Base-by-base conservation (phyloP, 1,284 basidiomycete species). In the Sanghuangporus weigelae region DNA sequence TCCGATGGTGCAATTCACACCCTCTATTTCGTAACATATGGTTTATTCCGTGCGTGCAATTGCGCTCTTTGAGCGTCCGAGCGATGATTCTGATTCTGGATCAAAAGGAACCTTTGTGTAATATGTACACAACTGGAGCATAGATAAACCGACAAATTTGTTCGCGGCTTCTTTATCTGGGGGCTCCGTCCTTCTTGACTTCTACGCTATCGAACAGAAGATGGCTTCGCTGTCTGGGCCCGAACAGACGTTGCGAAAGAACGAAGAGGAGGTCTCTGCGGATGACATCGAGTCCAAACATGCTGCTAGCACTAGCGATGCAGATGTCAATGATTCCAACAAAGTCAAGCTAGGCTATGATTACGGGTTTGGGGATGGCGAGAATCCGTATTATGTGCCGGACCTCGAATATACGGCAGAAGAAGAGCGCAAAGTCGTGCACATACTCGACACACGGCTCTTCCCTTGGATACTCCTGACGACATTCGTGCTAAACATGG, bases 401-500 rank as follows among this genome's bases (percentile, higher is more conserved):
- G 67, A 71, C 56, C 65, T 77, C 23, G 64, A 67, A 8, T 77
- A 75, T 60, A 72, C 70, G n/a, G 70, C 72, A 49, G 76, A 77
- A 64, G 76, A 77, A 67, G 76, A 77, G 66, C 57, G 65, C 10
- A 55, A 63, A 39, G 75, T 77, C 57, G 66, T 77, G 8, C 68
- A 71, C 8, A 74, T 75, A 40, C 69, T 77, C 10, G 76, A 77
- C 57, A 70, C 67, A 5, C 69, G 72, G 12, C 65, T 77, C 10
- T 76, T 77, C 67, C 73, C 76, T 0, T 73, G 71, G 67, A 71
- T 78, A 21, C 70, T 78, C 14, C 58, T 76, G 46, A 78, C 76
- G 42, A 78, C 76, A 2, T 78, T 78, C 57, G 75, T 78, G 16
- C 68, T 78, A 57, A 78, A 77, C 66, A 77, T 78, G 76, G 76